These are phyloP conservation scores for Hypoxylon intermedium DNA, from an alignment of 495 filamentous ascomycete genomes.

Conservation along the genomic window DNA sequence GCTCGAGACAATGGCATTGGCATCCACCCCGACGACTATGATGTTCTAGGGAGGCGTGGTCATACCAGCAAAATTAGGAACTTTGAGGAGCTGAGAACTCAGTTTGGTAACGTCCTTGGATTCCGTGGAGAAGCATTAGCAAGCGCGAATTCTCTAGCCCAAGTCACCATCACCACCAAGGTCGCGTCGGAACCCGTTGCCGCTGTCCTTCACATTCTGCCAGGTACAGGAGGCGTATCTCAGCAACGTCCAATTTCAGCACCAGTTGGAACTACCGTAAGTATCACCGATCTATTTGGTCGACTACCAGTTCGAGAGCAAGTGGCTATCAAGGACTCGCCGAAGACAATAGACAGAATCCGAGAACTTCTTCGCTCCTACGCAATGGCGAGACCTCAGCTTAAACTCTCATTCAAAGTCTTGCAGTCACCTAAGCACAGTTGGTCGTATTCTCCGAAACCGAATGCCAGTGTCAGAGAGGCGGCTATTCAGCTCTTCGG, in stretches of 20 bases:
- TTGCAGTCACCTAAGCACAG: constrained; percentile 67
- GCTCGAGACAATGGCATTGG: constrained; percentile 91
- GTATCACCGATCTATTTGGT: constrained; percentile 70
- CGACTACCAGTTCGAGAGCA: constrained; percentile 77
- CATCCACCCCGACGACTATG: constrained; percentile 74
- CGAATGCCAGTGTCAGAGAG: constrained; percentile 62
- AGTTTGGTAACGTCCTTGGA: constrained; percentile 75
- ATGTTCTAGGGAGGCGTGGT: constrained; percentile 69
- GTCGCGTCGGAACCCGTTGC: constrained; percentile 74
- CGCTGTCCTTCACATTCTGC: constrained; percentile 43
- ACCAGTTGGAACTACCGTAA: constrained; percentile 81
- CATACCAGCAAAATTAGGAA: constrained; percentile 87
- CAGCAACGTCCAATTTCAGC: constrained; percentile 60
- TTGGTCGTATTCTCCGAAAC: constrained; percentile 75
- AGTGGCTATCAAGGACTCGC: constrained; percentile 63
- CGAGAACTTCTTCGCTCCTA: constrained; percentile 77
- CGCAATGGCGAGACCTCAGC: constrained; percentile 70
- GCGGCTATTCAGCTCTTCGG: constrained; percentile 76
- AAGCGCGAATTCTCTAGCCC: constrained; percentile 72
- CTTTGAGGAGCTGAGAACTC: constrained; percentile 70
- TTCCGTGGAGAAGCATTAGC: constrained; percentile 91
- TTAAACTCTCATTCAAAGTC: constrained; percentile 72
- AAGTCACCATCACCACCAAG: constrained; percentile 73
- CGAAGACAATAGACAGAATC: constrained; percentile 68
- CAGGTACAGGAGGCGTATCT: constrained; percentile 47